Conservation (phyloP, 2,329 filamentous ascomycete species). For the Clonostachys chloroleuca region DNA sequence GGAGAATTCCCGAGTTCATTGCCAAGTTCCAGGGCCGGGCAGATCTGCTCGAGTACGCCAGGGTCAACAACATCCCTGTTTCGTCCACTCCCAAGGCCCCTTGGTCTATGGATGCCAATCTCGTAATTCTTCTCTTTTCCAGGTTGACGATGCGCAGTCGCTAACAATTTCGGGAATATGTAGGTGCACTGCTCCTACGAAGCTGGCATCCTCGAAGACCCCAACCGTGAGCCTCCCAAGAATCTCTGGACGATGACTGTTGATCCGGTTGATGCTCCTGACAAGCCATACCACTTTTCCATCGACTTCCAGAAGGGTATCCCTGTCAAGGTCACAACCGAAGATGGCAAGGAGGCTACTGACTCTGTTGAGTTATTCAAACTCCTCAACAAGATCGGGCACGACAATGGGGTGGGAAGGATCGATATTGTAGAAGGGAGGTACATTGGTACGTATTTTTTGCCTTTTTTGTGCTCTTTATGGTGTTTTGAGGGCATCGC, state of each 20-base stretch:
- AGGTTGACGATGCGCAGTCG: too few relatives aligned
- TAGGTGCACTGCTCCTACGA: too few relatives aligned
- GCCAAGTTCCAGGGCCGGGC: constrained; percentile 44
- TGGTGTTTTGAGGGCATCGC: too few relatives aligned
- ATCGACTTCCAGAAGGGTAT: constrained; percentile 64
- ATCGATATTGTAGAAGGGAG: constrained; percentile 11
- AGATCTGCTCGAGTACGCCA: constrained; percentile 69
- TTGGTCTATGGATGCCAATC: constrained; percentile 48
- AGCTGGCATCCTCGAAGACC: constrained; percentile 49
- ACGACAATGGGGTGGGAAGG: constrained; percentile 7
- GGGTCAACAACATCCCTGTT: constrained; percentile 63
- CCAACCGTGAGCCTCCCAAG: constrained; percentile 52
- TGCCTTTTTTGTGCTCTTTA: too few relatives aligned
- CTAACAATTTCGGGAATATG: too few relatives aligned
- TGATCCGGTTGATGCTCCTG: constrained; percentile 57
- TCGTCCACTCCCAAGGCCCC: constrained; percentile 69
- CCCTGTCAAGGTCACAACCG: constrained; percentile 57
- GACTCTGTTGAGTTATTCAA: constrained; percentile 62
- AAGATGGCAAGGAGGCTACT: constrained; percentile 35
- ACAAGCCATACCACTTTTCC: constrained; percentile 60
- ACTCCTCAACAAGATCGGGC: constrained; percentile 55
- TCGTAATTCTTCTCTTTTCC: background rate
- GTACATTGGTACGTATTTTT: constrained; percentile 4
- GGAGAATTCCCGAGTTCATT: constrained; percentile 25
- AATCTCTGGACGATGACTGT: constrained; percentile 66